Evolutionary conservation across 1,284 basidiomycete genomes (phyloP).

Genomic region (Microbotryum silenes-acaulis): DNA sequence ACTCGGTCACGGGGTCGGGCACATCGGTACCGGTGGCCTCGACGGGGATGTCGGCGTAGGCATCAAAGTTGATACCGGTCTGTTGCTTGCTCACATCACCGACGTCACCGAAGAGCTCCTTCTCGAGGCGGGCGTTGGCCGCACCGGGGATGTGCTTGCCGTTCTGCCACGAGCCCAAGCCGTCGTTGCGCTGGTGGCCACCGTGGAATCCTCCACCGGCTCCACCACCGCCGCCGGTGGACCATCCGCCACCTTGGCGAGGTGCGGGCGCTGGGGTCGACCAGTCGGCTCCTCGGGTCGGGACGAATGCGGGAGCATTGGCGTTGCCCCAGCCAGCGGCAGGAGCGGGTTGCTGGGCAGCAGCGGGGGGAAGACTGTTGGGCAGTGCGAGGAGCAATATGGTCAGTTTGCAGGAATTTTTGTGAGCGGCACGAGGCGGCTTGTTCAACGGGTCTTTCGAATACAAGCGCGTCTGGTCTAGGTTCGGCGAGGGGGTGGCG

Average conservation of each 20-base stretch:
- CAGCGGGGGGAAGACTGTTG: constrained; percentile 3
- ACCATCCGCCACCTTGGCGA: constrained; percentile 17
- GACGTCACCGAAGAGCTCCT: constrained; percentile 88
- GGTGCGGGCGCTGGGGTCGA: constrained; percentile 14
- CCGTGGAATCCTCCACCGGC: constrained; percentile 19
- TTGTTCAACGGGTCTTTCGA: too few relatives aligned
- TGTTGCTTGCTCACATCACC: constrained; percentile 60
- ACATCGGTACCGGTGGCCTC: constrained; percentile 94
- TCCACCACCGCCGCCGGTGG: constrained; percentile 12
- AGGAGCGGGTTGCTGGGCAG: not conserved
- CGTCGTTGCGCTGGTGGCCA: constrained; percentile 39
- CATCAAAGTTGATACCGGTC: constrained; percentile 99
- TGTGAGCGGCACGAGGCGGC: too few relatives aligned
- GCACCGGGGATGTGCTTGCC: constrained; percentile 74
- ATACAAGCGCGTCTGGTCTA: too few relatives aligned
- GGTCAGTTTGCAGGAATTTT: not conserved
- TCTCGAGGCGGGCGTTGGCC: constrained; percentile 79
- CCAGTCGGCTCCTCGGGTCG: constrained; percentile 9
- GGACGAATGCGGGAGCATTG: constrained; percentile 18
- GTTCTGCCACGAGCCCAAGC: constrained; percentile 74
- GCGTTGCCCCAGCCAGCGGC: constrained; percentile 17
- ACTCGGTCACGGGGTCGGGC: constrained; percentile 82
- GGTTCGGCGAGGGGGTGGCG: too few relatives aligned
- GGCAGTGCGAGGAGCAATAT: not conserved
- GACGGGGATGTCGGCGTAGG: constrained; percentile 99